Evolutionary conservation across 2,329 filamentous ascomycete genomes (phyloP).

Genomic region (Periconia digitata): DNA sequence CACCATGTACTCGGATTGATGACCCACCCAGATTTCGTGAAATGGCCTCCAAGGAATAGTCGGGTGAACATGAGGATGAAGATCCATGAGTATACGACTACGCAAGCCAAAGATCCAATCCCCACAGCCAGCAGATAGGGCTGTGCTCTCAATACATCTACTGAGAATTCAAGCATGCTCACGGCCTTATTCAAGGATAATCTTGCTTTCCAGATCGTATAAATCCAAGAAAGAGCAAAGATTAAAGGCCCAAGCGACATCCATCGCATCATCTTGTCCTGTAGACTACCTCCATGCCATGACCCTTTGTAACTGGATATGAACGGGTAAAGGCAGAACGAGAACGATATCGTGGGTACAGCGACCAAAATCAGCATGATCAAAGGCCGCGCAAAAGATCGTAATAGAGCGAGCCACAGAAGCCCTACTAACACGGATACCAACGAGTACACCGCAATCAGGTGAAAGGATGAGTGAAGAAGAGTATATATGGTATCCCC

Average conservation of each 20-base stretch:
- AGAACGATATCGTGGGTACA: constrained; percentile 82
- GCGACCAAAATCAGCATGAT: constrained; percentile 79
- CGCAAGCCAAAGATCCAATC: constrained; percentile 70
- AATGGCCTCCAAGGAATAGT: constrained; percentile 90
- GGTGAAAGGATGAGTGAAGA: constrained; percentile 80
- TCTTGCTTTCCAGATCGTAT: constrained; percentile 78
- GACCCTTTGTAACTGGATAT: constrained; percentile 82
- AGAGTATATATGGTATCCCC: constrained; percentile 95
- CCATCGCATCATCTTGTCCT: constrained; percentile 89
- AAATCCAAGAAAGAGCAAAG: constrained; percentile 77
- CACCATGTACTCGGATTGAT: constrained; percentile 91
- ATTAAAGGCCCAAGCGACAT: constrained; percentile 74
- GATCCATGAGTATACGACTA: constrained; percentile 89
- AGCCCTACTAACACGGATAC: constrained; percentile 87
- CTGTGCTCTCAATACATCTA: constrained; percentile 82
- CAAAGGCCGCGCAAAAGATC: constrained; percentile 84
- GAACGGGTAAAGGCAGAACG: constrained; percentile 89
- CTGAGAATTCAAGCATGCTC: constrained; percentile 88
- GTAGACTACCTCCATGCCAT: constrained; percentile 73
- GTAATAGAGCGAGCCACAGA: constrained; percentile 84
- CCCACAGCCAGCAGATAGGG: constrained; percentile 82
- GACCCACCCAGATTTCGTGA: constrained; percentile 69
- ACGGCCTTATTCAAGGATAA: constrained; percentile 80
- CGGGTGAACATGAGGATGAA: constrained; percentile 97
- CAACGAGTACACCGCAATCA: constrained; percentile 87